Evolutionary conservation across 768 basidiomycete species (phyloP).

Genomic region (Tubosaeta brunneosetosa): DNA sequence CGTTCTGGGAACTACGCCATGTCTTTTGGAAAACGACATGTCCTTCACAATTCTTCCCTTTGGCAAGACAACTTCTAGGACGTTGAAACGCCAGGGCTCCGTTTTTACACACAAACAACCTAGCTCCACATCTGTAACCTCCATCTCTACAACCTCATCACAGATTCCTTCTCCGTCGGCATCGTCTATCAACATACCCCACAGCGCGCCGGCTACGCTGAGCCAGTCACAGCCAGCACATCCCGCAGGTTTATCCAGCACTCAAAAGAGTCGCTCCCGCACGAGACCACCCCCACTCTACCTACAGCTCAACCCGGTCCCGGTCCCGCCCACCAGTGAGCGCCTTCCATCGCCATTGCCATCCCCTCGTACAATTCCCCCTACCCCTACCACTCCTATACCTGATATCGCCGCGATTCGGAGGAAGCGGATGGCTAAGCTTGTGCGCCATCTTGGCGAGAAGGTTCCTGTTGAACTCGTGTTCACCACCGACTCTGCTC

Average conservation of each 20-base stretch:
- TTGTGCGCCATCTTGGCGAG: constrained; percentile 54
- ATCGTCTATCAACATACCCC: constrained; percentile 16
- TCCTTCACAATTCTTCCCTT: constrained; percentile 23
- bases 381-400: constrained; percentile 19
- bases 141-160: constrained; percentile 13
- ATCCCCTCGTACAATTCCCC: constrained; percentile 12
- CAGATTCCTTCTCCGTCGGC: constrained; percentile 12
- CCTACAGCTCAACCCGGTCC: constrained; percentile 18
- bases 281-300: constrained; percentile 19
- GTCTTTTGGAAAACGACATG: constrained; percentile 26
- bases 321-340: constrained; percentile 11
- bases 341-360: constrained; percentile 5
- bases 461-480: constrained; percentile 55
- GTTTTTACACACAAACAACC: constrained; percentile 23
- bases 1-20: constrained; percentile 35
- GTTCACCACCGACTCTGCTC: constrained; percentile 19
- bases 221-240: constrained; percentile 8
- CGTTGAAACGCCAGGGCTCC: constrained; percentile 31
- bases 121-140: constrained; percentile 19
- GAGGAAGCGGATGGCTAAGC: constrained; percentile 53
- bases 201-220: constrained; percentile 1
- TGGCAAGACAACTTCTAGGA: constrained; percentile 14
- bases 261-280: constrained; percentile 9
- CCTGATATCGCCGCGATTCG: constrained; percentile 33
- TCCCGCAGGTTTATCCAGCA: constrained; percentile 19